Percentiles rank a stretch among this genome's conserved stretches.
These are phyloP conservation scores for Solioccasus polychromus DNA, from an alignment of 768 basidiomycete species.

Conservation along the genomic window DNA sequence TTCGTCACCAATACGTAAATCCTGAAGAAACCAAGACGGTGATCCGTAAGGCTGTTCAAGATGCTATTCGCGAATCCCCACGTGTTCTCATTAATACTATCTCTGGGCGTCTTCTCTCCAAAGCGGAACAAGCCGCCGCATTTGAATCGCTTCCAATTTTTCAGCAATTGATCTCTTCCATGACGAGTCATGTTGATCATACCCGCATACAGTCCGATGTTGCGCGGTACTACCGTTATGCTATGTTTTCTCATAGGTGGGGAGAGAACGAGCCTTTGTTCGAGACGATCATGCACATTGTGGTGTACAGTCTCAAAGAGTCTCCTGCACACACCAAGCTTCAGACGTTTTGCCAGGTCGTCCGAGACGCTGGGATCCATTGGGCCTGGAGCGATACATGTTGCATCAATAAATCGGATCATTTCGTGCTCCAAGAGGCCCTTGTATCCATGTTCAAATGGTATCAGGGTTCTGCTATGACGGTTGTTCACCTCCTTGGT, in stretches of 20 bases:
- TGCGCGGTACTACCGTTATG: neutral
- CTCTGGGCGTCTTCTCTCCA: constrained; percentile 5
- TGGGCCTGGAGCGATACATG: constrained; percentile 13
- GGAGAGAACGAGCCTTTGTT: neutral
- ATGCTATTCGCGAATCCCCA: constrained; percentile 2
- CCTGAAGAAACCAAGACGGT: neutral
- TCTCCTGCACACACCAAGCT: neutral
- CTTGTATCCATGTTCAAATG: neutral
- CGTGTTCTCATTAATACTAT: constrained; percentile 6
- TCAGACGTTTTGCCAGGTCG: neutral
- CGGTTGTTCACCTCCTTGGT: neutral
- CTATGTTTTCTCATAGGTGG: neutral
- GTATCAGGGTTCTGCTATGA: neutral
- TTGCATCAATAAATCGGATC: neutral
- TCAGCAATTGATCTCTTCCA: constrained; percentile 7
- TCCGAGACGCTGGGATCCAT: neutral
- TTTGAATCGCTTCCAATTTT: constrained; percentile 5
- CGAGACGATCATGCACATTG: neutral
- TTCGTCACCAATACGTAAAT: neutral
- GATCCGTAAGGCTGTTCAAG: neutral
- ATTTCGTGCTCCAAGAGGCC: neutral
- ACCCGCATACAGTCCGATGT: constrained; percentile 2
- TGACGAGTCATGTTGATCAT: constrained; percentile 1
- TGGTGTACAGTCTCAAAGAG: neutral
- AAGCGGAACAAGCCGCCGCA: neutral